Evolutionary conservation across 495 filamentous ascomycete genomes (phyloP).

Genomic region (Annulohypoxylon maeteangense): DNA sequence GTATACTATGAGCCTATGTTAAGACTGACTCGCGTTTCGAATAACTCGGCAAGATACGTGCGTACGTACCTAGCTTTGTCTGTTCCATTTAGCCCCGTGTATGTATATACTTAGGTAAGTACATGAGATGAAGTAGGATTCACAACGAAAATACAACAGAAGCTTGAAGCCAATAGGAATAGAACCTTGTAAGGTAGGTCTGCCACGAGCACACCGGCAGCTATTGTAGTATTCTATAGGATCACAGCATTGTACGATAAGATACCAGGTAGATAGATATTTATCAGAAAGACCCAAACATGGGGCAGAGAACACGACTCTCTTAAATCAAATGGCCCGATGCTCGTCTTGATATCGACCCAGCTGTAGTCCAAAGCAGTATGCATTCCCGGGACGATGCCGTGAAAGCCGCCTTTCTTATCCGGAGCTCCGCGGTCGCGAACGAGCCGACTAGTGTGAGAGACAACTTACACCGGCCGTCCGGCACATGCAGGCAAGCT

Average conservation of each 20-base stretch:
- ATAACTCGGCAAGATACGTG: not conserved
- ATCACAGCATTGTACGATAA: not conserved
- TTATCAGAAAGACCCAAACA: not conserved
- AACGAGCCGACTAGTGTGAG: conserved; percentile 1
- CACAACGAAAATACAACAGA: conserved; percentile 8
- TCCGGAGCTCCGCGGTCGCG: conserved; percentile 34
- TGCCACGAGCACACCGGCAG: conserved; percentile 16
- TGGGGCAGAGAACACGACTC: not conserved
- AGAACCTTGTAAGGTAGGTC: conserved; percentile 27
- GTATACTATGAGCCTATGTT: not conserved
- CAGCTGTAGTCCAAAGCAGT: conserved; percentile 13
- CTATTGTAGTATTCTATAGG: not conserved
- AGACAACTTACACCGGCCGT: conserved; percentile 18
- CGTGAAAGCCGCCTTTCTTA: conserved; percentile 2
- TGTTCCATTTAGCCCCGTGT: not conserved
- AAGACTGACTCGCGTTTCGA: conserved; percentile 15
- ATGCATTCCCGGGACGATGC: conserved; percentile 29
- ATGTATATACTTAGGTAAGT: not conserved
- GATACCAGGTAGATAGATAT: too few relatives aligned
- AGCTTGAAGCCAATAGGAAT: conserved; percentile 34
- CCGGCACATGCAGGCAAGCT: conserved; percentile 21
- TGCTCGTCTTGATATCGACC: conserved; percentile 24
- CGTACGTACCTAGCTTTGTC: conserved; percentile 5
- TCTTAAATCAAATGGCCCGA: conserved; percentile 11
- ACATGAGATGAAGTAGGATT: not conserved